Conservation (phyloP, 2,329 filamentous ascomycete species). For the Ceratocystis destructans region DNA sequence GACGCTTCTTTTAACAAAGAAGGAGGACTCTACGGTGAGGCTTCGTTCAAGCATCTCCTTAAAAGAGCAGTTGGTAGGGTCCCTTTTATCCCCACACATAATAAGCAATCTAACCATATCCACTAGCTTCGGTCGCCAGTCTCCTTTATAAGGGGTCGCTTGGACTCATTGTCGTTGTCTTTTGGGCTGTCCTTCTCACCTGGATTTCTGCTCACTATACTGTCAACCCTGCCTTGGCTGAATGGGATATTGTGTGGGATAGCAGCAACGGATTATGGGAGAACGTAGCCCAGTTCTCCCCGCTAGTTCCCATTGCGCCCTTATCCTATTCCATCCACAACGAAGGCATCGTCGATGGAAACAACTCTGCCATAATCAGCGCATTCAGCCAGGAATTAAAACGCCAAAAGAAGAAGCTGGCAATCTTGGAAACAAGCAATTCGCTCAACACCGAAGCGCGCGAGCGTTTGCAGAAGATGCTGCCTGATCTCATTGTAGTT, state of each 20-base stretch:
- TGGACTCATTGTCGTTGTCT: slow-evolving; percentile 5
- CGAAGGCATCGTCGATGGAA: slow-evolving; percentile 22
- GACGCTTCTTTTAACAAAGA: slow-evolving; percentile 8
- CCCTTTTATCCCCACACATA: not conserved
- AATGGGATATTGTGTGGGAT: slow-evolving; percentile 22
- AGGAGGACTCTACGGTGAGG: slow-evolving; percentile 9
- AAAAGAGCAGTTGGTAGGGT: slow-evolving; percentile 13
- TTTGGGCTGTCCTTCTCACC: slow-evolving; percentile 3
- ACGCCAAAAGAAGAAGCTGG: slow-evolving; percentile 14
- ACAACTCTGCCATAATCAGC: slow-evolving; percentile 25
- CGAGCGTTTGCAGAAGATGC: slow-evolving; percentile 32
- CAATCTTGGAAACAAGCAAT: slow-evolving; percentile 7
- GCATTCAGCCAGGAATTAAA: slow-evolving; percentile 27
- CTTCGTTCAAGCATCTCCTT: slow-evolving; percentile 9
- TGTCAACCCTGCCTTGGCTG: slow-evolving; percentile 12
- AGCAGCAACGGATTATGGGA: slow-evolving; percentile 21
- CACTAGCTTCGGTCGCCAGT: slow-evolving; percentile 2
- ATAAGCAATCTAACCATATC: not conserved
- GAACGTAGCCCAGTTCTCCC: slow-evolving; percentile 25
- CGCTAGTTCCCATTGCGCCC: slow-evolving; percentile 18
- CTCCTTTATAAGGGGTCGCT: slow-evolving; percentile 7
- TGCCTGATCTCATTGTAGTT: slow-evolving; percentile 46
- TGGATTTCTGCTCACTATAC: slow-evolving; percentile 14
- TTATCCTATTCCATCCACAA: not conserved
- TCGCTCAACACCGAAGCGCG: slow-evolving; percentile 24